Evolutionary conservation across 1,284 basidiomycete species (phyloP).

Genomic region (Apiotrichum gamsii): DNA sequence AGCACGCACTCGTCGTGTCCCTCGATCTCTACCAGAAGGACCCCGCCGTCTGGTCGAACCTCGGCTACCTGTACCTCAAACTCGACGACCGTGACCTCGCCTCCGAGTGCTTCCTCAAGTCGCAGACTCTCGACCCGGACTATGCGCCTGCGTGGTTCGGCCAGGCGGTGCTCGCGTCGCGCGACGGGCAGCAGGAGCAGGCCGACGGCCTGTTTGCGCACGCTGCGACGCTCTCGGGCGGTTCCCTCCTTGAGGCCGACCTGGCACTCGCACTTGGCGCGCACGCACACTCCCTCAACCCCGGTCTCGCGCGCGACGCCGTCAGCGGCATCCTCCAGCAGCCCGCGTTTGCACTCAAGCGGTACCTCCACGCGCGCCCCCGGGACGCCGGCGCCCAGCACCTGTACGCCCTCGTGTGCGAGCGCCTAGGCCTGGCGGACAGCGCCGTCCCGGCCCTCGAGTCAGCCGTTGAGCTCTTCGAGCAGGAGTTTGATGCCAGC

Average conservation of each 20-base stretch:
- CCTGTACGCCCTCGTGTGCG: slow-evolving; percentile 77
- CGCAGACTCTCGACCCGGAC: slow-evolving; percentile 89
- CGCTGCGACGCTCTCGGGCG: slow-evolving; percentile 64
- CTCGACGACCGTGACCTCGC: slow-evolving; percentile 77
- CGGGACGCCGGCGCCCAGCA: slow-evolving; percentile 71
- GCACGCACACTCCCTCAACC: slow-evolving; percentile 51
- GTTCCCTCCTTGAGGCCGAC: slow-evolving; percentile 71
- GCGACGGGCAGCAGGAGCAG: slow-evolving; percentile 58
- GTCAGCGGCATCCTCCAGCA: slow-evolving; percentile 56
- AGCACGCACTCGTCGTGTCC: slow-evolving; percentile 88
- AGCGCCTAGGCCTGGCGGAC: slow-evolving; percentile 67
- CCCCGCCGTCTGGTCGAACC: slow-evolving; percentile 73
- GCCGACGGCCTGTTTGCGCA: slow-evolving; percentile 73
- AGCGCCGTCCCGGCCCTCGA: slow-evolving; percentile 63
- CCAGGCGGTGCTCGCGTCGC: slow-evolving; percentile 72
- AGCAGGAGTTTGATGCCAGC: slow-evolving; percentile 77
- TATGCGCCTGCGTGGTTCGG: slow-evolving; percentile 88
- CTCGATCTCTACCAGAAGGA: slow-evolving; percentile 79
- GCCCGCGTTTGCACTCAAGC: slow-evolving; percentile 70
- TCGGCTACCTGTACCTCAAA: slow-evolving; percentile 84
- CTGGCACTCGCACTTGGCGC: slow-evolving; percentile 66
- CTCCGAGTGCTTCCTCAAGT: slow-evolving; percentile 75
- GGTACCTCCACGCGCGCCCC: slow-evolving; percentile 66
- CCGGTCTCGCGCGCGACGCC: slow-evolving; percentile 14
- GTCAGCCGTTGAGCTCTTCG: slow-evolving; percentile 59